Percentiles rank a stretch among this genome's conserved stretches.
Conservation (phyloP, 1,139 yeast species). For the Candida neerlandica region DNA sequence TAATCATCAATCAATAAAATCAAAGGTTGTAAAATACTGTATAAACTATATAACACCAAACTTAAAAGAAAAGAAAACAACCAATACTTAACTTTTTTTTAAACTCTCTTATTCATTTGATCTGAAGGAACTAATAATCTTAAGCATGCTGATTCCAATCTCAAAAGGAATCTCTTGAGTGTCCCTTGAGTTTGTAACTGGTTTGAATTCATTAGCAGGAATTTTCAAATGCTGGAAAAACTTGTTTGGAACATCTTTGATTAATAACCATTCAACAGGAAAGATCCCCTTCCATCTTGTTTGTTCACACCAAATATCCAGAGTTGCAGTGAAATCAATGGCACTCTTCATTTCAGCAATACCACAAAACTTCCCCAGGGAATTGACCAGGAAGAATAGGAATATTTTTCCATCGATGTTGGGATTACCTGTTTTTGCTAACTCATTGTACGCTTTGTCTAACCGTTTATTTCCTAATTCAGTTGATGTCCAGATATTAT, state of each 20-base stretch:
- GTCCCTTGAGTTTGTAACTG: conserved; percentile 62
- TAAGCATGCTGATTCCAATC: conserved; percentile 51
- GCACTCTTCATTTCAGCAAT: conserved; percentile 56
- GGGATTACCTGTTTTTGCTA: conserved; percentile 17
- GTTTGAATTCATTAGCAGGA: conserved; percentile 50
- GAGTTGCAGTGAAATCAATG: conserved; percentile 36
- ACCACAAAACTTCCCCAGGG: conserved; percentile 63
- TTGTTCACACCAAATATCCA: conserved; percentile 52
- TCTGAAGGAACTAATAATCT: conserved; percentile 39
- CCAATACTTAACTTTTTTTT: neutral
- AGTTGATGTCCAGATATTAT: conserved; percentile 63
- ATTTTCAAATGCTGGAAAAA: conserved; percentile 46
- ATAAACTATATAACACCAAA: neutral
- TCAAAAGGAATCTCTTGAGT: conserved; percentile 54
- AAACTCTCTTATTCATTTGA: conserved; percentile 11
- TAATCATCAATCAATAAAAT: neutral
- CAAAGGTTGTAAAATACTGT: neutral
- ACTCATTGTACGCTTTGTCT: conserved; percentile 28
- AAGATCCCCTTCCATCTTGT: conserved; percentile 55
- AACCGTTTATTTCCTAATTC: conserved; percentile 57
- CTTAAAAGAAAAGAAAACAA: neutral
- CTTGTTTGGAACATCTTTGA: conserved; percentile 54
- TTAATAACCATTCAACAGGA: conserved; percentile 53
- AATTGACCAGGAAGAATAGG: conserved; percentile 60
- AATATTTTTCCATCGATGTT: conserved; percentile 34